Conservation (phyloP, 495 filamentous ascomycete genomes). For the Cudoniella acicularis region DNA sequence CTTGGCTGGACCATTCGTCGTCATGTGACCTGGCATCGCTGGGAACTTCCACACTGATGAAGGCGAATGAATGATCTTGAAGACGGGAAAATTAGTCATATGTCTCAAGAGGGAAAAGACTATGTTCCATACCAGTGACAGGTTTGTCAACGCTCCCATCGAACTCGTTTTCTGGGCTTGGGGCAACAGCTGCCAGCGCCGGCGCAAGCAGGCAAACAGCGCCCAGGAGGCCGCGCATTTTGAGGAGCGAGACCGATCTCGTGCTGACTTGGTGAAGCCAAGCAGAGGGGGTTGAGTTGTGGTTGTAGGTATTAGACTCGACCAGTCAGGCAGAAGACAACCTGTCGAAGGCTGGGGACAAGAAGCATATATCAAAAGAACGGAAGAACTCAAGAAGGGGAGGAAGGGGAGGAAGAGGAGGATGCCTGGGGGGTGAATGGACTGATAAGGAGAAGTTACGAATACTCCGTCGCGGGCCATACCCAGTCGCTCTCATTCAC, state of each 20-base stretch:
- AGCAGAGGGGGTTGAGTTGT: not conserved
- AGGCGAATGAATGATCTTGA: conserved; percentile 15
- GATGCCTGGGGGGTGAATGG: not conserved
- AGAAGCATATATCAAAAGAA: not conserved
- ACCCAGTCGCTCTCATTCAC: not conserved
- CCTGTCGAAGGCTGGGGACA: not conserved
- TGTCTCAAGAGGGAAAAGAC: no score
- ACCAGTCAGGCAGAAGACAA: not conserved
- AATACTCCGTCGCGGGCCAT: no score
- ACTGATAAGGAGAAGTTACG: no score
- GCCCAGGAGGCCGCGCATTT: conserved; percentile 22
- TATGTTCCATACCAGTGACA: not conserved
- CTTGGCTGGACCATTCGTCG: not conserved
- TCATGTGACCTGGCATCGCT: not conserved
- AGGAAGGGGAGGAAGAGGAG: not conserved
- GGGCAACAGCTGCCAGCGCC: conserved; percentile 4
- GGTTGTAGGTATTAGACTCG: not conserved
- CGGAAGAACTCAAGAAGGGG: not conserved
- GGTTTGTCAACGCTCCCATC: not conserved
- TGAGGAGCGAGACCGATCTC: not conserved
- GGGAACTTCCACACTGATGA: conserved; percentile 13
- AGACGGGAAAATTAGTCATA: no score
- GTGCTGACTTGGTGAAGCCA: not conserved
- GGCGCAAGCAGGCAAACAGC: conserved; percentile 14
- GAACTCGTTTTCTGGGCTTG: not conserved